A percentile compares a stretch with the other conserved stretches of the same genome.
These are phyloP conservation scores for Candida piceae DNA, from an alignment of 805 yeast genomes.

Conservation along the genomic window DNA sequence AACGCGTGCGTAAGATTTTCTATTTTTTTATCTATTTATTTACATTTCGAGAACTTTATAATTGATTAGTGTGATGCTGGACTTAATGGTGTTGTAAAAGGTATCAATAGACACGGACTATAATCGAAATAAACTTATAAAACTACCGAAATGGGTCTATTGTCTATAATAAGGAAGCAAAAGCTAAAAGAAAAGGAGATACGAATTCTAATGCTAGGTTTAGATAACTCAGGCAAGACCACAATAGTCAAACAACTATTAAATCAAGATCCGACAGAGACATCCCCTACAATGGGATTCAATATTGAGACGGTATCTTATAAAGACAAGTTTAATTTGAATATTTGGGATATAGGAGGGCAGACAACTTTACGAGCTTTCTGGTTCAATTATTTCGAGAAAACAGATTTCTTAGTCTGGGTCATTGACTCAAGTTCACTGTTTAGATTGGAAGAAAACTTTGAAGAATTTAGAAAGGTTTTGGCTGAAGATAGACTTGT, in stretches of 20 bases:
- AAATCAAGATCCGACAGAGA: constrained; percentile 43
- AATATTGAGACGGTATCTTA: constrained; percentile 58
- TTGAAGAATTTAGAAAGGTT: constrained; percentile 56
- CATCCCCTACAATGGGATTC: constrained; percentile 90
- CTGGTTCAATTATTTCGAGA: constrained; percentile 92
- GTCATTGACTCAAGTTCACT: constrained; percentile 68
- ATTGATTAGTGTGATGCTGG: too few relatives aligned
- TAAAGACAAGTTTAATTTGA: constrained; percentile 38
- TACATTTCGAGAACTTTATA: too few relatives aligned
- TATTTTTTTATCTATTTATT: too few relatives aligned
- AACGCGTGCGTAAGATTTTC: too few relatives aligned
- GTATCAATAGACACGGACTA: too few relatives aligned
- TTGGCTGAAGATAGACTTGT: constrained; percentile 62
- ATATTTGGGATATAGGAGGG: constrained; percentile 86
- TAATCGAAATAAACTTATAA: background rate
- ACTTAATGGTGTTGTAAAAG: too few relatives aligned
- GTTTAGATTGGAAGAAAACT: constrained; percentile 61
- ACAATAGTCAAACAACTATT: constrained; percentile 65
- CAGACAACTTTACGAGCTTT: constrained; percentile 77
- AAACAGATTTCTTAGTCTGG: constrained; percentile 76
- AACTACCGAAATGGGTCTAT: constrained; percentile 58
- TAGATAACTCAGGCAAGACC: constrained; percentile 90
- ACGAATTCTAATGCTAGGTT: constrained; percentile 71
- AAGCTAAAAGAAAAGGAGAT: constrained; percentile 75
- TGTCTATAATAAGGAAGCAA: constrained; percentile 76